Evolutionary conservation across 1,284 basidiomycete genomes (phyloP), one percentile per base, ranked within the genome.

Genomic region (Boletus hoseneyae): DNA sequence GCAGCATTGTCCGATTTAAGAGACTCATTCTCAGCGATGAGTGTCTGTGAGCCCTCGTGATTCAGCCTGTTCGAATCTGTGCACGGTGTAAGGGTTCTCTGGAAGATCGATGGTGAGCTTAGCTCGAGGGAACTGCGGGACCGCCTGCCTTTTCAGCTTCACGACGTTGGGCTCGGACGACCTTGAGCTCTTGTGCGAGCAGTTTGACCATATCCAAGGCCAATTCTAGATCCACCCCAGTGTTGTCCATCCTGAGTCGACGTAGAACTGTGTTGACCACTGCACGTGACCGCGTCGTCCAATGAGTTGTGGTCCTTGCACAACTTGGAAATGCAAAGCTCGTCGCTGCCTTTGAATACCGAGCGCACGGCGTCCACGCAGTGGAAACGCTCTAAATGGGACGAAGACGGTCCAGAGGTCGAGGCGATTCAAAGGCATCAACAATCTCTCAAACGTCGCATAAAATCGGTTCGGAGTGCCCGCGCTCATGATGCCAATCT

Each of bases 321-420:
- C 23, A 25, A 32, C 25, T 38, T 16, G 27, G 27, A 23, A 38
- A 60, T 50, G 56, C 52, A 61, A 10, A 42, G 33, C 21, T 52
- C 53, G 33, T 42, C 45, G 7, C 23, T 48, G 9, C 41, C 12
- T 45, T 42, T 39, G 39, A 47, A 34, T 39, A 42, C 50, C 42
- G 51, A 58, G 13, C 34, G 21, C 38, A 37, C 45, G 25, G 61
- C 73, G 6, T 72, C 73, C 18, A 75, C 77, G 2, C 74, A 79
- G 25, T 74, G 78, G 51, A 88, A 86, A 67, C 76, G 85, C 23
- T 85, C 86, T 12, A 87, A 84, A 67, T 89, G 86, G 85, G 82
- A 86, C 39, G 71, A 73, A 46, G 71, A 76, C 29, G 73, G 73
- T 16, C 73, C 72, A 10, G 72, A 75, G 5, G 67, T 71, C 1